A percentile compares a stretch with the other conserved stretches of the same genome.
phyloP scores from a whole-genome alignment of 257 asterid species.

The Scutellaria baicalensis region DNA sequence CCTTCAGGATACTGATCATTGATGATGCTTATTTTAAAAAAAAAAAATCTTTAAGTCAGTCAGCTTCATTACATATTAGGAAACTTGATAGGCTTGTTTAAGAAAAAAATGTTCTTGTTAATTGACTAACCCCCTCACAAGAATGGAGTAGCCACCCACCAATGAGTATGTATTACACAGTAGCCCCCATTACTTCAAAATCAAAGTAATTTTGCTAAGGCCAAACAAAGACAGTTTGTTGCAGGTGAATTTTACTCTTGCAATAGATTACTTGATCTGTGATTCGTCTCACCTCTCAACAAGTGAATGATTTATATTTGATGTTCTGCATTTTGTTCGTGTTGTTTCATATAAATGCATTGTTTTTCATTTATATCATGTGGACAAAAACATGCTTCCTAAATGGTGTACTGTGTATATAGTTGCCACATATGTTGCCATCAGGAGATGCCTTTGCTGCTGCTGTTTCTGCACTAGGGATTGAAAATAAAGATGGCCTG shows the following conservation, averaged over 20 bases:
- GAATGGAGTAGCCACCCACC: neutral
- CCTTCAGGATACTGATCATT: conserved; percentile 1
- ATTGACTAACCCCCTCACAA: neutral
- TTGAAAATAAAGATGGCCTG: conserved; percentile 79
- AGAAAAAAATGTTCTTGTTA: neutral
- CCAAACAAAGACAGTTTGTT: neutral
- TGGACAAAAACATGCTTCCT: neutral
- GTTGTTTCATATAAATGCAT: neutral
- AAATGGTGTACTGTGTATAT: neutral
- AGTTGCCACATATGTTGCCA: conserved; percentile 99
- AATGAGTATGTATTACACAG: neutral
- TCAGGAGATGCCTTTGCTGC: conserved; percentile 98
- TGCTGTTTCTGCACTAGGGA: conserved; percentile 95
- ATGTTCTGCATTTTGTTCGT: neutral
- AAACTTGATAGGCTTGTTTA: neutral
- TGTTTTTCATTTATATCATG: neutral
- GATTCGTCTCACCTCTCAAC: neutral
- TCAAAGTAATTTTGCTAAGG: neutral
- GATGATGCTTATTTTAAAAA: neutral
- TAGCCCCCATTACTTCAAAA: neutral
- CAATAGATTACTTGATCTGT: neutral
- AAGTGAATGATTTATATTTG: neutral
- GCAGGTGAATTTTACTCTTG: neutral
- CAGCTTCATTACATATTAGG: neutral
- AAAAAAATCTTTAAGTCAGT: neutral